Evolutionary conservation across 257 asterid genomes (phyloP), one percentile per base, ranked within the genome.

Genomic region (Solanum clarkiae): DNA sequence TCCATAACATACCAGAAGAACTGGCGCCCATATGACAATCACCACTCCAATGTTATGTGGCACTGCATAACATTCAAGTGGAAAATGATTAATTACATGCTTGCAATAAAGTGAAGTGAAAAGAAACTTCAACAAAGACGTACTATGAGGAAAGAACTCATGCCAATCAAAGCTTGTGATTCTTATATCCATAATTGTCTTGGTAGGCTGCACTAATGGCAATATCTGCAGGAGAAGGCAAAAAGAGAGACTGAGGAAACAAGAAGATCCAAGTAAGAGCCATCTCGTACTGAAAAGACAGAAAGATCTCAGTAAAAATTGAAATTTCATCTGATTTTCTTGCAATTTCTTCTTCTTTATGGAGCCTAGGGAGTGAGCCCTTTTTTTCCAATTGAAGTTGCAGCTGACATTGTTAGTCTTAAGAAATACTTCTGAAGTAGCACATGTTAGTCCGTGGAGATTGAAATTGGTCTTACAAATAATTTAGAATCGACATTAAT

Each of bases 141-240:
- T 93, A 95, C 99, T 94, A 65, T 94, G 89, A 44, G 99, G 99
- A 80, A 95, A 95, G 90, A 97, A 92, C 83, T 97, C 99, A 42
- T 97, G 99, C 99, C 99, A 97, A 77, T 97, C 98, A 82, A 92
- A 97, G 89, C 75, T 90, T 88, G 90, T 88, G 91, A 97, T 89
- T 87, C 89, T 88, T 90, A 94, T 84, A 84, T 79, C 70, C 99
- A 97, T 91, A 82, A 97, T 94, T 15, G 86, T 53, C 89, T 85
- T 86, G 84, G 99, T 97, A 85, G 99, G 99, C 89, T 89, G 92
- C 88, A 97, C 93, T 91, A 97, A 90, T 14, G 99, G 99, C 94
- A 94, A 80, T 85, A 97, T 93, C 99, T 97, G 88, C 85, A 75
- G 86, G 82, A 83, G 60, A 75, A n/a, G 71, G 72, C 10, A 84